phyloP scores from a whole-genome alignment of 2,329 filamentous ascomycete genomes.

The Fusarium miscanthi region DNA sequence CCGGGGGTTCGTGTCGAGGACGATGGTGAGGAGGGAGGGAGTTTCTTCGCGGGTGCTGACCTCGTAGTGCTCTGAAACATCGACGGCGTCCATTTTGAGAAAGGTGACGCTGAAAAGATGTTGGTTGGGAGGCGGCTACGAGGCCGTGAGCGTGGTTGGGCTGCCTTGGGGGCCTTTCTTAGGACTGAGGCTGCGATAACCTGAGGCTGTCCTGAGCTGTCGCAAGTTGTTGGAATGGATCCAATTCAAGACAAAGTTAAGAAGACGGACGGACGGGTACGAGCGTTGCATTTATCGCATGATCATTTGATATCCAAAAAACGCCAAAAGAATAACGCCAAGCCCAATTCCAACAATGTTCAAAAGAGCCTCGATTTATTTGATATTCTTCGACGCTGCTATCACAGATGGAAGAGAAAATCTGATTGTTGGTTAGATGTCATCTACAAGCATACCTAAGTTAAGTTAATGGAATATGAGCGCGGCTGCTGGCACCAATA shows the following conservation, averaged over 20 bases:
- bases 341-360: not conserved
- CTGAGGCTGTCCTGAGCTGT: not conserved
- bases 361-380: not conserved
- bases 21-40: constrained; percentile 87
- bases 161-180: not conserved
- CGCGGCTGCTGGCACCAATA: constrained; percentile 35
- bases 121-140: constrained; percentile 45
- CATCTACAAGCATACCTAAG: constrained; percentile 17
- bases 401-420: constrained; percentile 6
- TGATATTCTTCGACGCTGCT: constrained; percentile 4
- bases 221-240: constrained; percentile 6
- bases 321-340: constrained; percentile 1
- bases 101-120: constrained; percentile 34
- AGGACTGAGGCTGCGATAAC: not conserved
- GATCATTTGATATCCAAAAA: not conserved
- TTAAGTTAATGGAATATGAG: constrained; percentile 7
- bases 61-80: constrained; percentile 71
- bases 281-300: constrained; percentile 8
- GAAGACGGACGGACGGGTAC: not conserved
- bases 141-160: constrained; percentile 38
- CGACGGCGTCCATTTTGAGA: constrained; percentile 62
- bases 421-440: constrained; percentile 18
- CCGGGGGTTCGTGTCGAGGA: constrained; percentile 96
- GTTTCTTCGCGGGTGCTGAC: constrained; percentile 64
- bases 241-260: constrained; percentile 10